phyloP scores from a whole-genome alignment of 306 rosid species.

The Cicer bijugum region DNA sequence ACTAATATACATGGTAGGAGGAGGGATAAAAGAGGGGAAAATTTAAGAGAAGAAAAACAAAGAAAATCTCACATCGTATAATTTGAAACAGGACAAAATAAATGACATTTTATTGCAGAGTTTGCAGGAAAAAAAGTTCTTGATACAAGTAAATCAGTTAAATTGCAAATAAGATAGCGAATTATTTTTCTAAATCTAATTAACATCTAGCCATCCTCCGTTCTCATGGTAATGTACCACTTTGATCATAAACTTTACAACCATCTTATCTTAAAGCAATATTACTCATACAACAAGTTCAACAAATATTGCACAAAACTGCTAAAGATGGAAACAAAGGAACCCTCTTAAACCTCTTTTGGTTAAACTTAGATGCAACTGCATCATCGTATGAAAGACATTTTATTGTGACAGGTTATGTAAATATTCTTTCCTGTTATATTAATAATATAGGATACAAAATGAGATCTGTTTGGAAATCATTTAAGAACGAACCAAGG shows the following conservation, averaged over 20 bases:
- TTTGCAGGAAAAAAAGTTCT: constrained; percentile 6
- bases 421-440: too few species aligned
- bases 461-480: not conserved
- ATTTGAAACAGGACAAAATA: constrained; percentile 27
- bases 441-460: not conserved
- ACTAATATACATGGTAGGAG: not conserved
- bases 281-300: constrained; percentile 29
- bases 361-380: not conserved
- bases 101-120: not conserved
- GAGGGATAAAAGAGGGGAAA: not conserved
- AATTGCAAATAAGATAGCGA: constrained; percentile 14
- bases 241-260: constrained; percentile 17
- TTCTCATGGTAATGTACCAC: not conserved
- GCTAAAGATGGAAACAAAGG: constrained; percentile 1
- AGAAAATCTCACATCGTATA: constrained; percentile 1
- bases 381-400: constrained; percentile 15
- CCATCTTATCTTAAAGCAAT: constrained; percentile 5
- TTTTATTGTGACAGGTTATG: not conserved
- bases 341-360: constrained; percentile 1
- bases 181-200: constrained; percentile 3
- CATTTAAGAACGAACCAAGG: constrained; percentile 2
- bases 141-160: not conserved
- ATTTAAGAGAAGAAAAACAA: not conserved
- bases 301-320: constrained; percentile 2
- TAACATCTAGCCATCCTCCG: constrained; percentile 8